Evolutionary conservation across 768 basidiomycete genomes (phyloP), one percentile per base, ranked within the genome.

Genomic region (Mycena vitilis): DNA sequence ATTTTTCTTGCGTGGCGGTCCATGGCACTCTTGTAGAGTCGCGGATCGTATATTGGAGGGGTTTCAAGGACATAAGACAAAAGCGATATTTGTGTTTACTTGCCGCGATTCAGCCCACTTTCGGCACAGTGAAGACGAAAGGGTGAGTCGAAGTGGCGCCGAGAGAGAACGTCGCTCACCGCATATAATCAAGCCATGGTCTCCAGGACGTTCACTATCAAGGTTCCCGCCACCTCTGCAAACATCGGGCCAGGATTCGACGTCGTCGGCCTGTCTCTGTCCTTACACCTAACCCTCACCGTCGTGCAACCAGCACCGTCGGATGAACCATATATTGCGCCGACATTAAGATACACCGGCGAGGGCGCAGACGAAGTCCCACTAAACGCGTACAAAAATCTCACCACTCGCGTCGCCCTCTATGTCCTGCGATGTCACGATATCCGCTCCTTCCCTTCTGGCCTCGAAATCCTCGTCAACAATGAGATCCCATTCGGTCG

Each of bases 231-330:
- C n/a, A 98, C 97, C 2, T 96, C 96, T 70, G 97, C 97, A 71
- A 99, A 99, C 83, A 96, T 99, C 76, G 97, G 97, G 3, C 97
- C 97, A 47, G 97, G 97, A 30, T 99, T 99, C 80, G 98, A 99
- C 79, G 98, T 99, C 70, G 95, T 98, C 71, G 98, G 98, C n/a
- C 91, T 99, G 70, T 96, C 97, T 0, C 89, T 99, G 25, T 95
- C 95, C 1, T 88, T 98, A 37, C 86, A 91, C 72, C 87, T 98
- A 73, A 91, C 89, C 18, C 85, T 99, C 74, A 85, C 86, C 54
- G 91, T 81, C 25, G 47, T 71, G 5, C 61, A 68, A 15, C 77
- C 80, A 15, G 71, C 80, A 34, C 70, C 76, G 38, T 53, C 78
- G 53, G 34, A 72, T 42, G 55, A 75, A 10, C 77, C 83, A n/a